A percentile compares a stretch with the other conserved stretches of the same genome.
These are phyloP conservation scores for Microthyrium microscopicum DNA, from an alignment of 2,329 filamentous ascomycete species.

Conservation along the genomic window DNA sequence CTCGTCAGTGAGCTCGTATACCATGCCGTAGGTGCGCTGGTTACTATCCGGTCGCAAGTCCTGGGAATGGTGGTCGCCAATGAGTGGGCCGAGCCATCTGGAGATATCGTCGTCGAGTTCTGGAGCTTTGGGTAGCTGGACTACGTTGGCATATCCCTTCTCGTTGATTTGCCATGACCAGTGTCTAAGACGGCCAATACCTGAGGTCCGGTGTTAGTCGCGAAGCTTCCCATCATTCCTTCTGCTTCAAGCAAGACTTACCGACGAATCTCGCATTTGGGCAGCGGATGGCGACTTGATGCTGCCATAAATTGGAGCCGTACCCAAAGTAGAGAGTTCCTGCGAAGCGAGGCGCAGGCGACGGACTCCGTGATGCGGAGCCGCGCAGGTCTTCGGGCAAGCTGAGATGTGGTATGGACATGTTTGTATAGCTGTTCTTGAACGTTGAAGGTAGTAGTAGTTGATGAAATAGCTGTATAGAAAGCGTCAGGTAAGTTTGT, in stretches of 20 bases:
- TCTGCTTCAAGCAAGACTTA: no score
- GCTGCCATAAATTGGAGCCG: slow-evolving; percentile 50
- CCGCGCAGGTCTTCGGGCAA: no score
- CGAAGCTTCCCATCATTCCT: no score
- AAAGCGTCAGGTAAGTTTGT: no score
- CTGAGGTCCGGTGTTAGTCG: no score
- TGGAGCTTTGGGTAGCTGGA: slow-evolving; percentile 15
- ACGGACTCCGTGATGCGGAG: slow-evolving; percentile 7
- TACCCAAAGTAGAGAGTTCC: slow-evolving; percentile 47
- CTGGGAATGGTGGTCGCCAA: background rate
- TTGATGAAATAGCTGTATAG: no score
- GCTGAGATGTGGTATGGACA: no score
- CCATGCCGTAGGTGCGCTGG: slow-evolving; percentile 18
- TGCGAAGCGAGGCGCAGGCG: slow-evolving; percentile 1
- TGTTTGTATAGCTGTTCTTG: no score
- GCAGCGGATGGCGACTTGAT: slow-evolving; percentile 49
- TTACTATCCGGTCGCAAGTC: slow-evolving; percentile 3
- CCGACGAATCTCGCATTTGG: slow-evolving; percentile 23
- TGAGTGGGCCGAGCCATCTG: slow-evolving; percentile 5
- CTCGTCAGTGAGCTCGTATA: slow-evolving; percentile 14
- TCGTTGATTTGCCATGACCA: slow-evolving; percentile 52
- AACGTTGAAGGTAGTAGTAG: no score
- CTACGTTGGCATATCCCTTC: slow-evolving; percentile 54
- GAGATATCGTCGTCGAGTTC: slow-evolving; percentile 2
- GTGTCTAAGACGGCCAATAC: slow-evolving; percentile 37